These are phyloP conservation scores for Ramichloridium luteum DNA, from an alignment of 2,329 filamentous ascomycete genomes.

Conservation along the genomic window DNA sequence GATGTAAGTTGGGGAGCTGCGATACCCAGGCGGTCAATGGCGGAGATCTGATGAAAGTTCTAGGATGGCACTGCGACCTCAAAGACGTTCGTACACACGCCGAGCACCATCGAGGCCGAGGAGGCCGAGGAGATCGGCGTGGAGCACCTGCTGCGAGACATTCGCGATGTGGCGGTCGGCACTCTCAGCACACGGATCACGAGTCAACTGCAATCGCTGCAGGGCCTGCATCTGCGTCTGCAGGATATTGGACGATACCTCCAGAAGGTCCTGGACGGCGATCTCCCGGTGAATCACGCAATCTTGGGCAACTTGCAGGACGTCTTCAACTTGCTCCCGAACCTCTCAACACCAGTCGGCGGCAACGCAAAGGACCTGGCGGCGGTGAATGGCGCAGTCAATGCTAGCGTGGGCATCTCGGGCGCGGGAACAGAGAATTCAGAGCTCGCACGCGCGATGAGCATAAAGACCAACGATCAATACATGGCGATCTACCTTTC, in stretches of 20 bases:
- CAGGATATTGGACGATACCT: constrained; percentile 93
- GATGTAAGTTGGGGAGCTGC: constrained; percentile 48
- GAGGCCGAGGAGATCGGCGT: constrained; percentile 98
- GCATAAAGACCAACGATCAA: constrained; percentile 98
- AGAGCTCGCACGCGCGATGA: constrained; percentile 92
- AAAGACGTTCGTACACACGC: constrained; percentile 96
- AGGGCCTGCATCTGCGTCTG: constrained; percentile 86
- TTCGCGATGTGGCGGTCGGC: constrained; percentile 93
- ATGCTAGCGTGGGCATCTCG: constrained; percentile 44
- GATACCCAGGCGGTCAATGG: constrained; percentile 1
- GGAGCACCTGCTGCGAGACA: constrained; percentile 93
- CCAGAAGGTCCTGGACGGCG: constrained; percentile 85
- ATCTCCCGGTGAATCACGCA: constrained; percentile 90
- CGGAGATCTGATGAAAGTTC: constrained; percentile 14
- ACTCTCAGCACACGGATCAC: constrained; percentile 94
- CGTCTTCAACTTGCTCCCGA: constrained; percentile 95
- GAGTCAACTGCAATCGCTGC: constrained; percentile 91
- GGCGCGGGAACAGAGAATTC: constrained; percentile 50
- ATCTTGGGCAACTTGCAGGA: constrained; percentile 98
- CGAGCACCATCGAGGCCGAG: constrained; percentile 95
- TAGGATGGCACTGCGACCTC: constrained; percentile 94
- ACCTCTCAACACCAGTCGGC: constrained; percentile 72
- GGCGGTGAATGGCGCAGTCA: constrained; percentile 37
- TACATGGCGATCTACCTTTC: constrained; percentile 97
- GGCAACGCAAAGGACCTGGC: constrained; percentile 47